Percentiles rank a stretch among this genome's conserved stretches.
phyloP scores from a whole-genome alignment of 2,329 filamentous ascomycete genomes.

The Aspergillus sp. region DNA sequence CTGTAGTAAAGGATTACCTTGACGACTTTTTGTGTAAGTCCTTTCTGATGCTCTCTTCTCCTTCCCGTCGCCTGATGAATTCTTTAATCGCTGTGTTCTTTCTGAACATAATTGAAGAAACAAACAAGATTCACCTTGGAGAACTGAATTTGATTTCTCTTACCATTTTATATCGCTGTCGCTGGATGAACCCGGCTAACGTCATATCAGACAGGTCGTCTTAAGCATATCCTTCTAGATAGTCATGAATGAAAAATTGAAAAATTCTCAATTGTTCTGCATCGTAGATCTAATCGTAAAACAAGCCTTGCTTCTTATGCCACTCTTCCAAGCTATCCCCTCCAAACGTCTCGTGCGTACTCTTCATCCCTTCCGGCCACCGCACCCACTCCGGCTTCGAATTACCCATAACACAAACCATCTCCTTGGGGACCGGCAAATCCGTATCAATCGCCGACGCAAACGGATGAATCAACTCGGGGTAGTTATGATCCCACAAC shows the following conservation, averaged over 20 bases:
- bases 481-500: constrained; percentile 44
- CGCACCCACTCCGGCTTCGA: constrained; percentile 43
- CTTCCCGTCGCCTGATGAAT: constrained; percentile 47
- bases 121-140: constrained; percentile 56
- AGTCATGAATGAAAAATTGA: neutral
- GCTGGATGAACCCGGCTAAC: constrained; percentile 5
- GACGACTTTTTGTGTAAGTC: constrained; percentile 17
- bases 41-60: neutral
- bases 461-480: constrained; percentile 45
- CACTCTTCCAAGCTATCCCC: constrained; percentile 38
- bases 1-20: constrained; percentile 2
- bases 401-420: constrained; percentile 40
- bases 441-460: constrained; percentile 45
- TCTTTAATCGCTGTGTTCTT: constrained; percentile 60
- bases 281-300: constrained; percentile 19
- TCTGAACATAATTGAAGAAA: constrained; percentile 55
- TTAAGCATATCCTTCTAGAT: neutral
- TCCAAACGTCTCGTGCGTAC: constrained; percentile 33
- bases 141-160: constrained; percentile 45
- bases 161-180: constrained; percentile 4
- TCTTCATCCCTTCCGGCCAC: constrained; percentile 44
- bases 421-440: constrained; percentile 39
- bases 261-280: too few relatives aligned
- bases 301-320: constrained; percentile 40
- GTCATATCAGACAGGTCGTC: neutral